Base-by-base conservation (phyloP, 1,284 basidiomycete species). In the Pisolithus thermaeus region DNA sequence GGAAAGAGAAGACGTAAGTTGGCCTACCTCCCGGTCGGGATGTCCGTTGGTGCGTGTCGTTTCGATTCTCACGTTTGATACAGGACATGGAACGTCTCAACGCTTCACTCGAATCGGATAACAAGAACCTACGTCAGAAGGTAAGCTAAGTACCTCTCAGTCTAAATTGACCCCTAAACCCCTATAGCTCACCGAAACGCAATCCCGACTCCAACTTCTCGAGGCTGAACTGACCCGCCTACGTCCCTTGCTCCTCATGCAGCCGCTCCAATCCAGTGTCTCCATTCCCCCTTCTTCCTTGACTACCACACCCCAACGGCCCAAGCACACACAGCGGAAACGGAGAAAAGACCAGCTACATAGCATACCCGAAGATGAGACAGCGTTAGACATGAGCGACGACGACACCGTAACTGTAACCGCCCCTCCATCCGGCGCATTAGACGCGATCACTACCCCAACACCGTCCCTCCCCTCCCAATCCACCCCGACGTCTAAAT, bases 21-120 rank as follows among this genome's bases (percentile, higher is more conserved):
- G 49, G 28, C 41, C 51, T 40, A 28, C 40, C 3, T 14, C 27
- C 42, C 42, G 16, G 23, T 16, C 14, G 14, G 1, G 7, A 28
- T 4, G 27, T 8, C 38, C n/a, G 12, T 14, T 37, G 47, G 41
- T 43, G 22, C 38, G n/a, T 39, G 38, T 18, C 23, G 14, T 27
- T 20, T 43, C 23, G 11, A 43, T 38, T 28, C 61, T 57, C 25
- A 65, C 49, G 36, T 11, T 20, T 25, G 45, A 18, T 51, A 22
- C 54, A 85, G 81, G 80, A 83, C 49, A 57, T 72, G 14, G 80
- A 80, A 49, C 75, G 76, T 22, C 66, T 77, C 39, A 71, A 74
- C 25, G 61, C 70, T 1, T 61, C 63, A 12, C 69, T 76, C 22
- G 76, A 79, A 59, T 67, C 76, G 16, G 84, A 85, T 50, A 83